Evolutionary conservation across 2,329 filamentous ascomycete genomes (phyloP), one percentile per base, ranked within the genome.

Genomic region (Lecanicillium sp.): DNA sequence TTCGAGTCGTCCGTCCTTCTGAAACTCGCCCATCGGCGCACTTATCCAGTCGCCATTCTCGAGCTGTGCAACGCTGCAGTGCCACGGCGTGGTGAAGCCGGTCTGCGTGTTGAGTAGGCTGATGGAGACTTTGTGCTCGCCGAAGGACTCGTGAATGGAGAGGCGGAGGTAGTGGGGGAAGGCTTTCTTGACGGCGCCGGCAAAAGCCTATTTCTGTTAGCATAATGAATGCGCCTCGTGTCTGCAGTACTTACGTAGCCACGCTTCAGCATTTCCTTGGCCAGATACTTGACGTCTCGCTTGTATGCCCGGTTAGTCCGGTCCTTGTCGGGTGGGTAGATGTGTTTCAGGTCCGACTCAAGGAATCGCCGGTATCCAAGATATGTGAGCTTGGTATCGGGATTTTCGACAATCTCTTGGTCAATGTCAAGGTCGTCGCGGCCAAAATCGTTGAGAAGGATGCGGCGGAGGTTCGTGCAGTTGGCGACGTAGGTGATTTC

Each of bases 401-500:
- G 52, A 7, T 61, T 56, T 1, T 52, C 55, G 10, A 54, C 56
- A 35, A 64, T 62, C 20, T 63, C 58, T 1, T 56, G n/a, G 19
- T 61, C 55, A 6, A 63, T 58, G 5, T 63, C 52, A 3, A 59
- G 47, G 20, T 62, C 59, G 0, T 53, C 50, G 19, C 51, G 53
- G 2, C 59, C 57, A 15, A 53, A 55, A 5, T 35, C 41, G 20
- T 62, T 61, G 2, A 64, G 53, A 2, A 64, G 55, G 4, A 48
- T n/a, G 11, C 60, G 56, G 2, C 62, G 60, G 17, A 63, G 61
- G 8, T 57, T 59, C 2, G 61, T 62, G 1, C 53, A 56, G 15
- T 64, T 63, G 23, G 61, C 60, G 2, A 62, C 59, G n/a, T 64
- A 64, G 0, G 55, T 56, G 26, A 74, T 71, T 54, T 74, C 71